A percentile compares a stretch with the other conserved stretches of the same genome.
Evolutionary conservation across 176 grass and related monocot species (phyloP).

Genomic region (Ensete ventricosum): DNA sequence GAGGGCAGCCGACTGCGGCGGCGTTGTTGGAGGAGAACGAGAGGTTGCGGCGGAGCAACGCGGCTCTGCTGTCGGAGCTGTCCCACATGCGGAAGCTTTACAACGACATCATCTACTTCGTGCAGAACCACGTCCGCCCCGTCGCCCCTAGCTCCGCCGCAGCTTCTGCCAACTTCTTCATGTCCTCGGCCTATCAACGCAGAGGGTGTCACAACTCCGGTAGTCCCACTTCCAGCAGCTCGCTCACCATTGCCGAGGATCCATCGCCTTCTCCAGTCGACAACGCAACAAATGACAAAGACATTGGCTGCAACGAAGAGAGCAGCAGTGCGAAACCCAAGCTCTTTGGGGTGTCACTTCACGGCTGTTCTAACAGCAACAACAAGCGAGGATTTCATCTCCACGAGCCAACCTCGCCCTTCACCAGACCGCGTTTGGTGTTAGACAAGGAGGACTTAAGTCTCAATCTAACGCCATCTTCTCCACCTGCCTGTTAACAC

Average conservation of each 20-base stretch:
- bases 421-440: conserved; percentile 45
- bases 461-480: conserved; percentile 31
- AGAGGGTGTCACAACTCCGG: conserved; percentile 32
- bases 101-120: conserved; percentile 99
- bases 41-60: conserved; percentile 66
- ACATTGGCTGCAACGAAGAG: conserved; percentile 24
- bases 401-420: conserved; percentile 32
- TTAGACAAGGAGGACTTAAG: conserved; percentile 45
- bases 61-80: conserved; percentile 72
- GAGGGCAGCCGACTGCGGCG: conserved; percentile 35
- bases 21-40: conserved; percentile 89
- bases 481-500: conserved; percentile 30
- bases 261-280: conserved; percentile 29
- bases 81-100: conserved; percentile 96
- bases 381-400: conserved; percentile 46
- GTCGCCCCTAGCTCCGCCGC: conserved; percentile 72
- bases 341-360: conserved; percentile 75
- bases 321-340: conserved; percentile 40
- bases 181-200: conserved; percentile 36
- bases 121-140: conserved; percentile 94
- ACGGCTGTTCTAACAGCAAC: background rate
- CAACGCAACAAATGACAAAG: background rate
- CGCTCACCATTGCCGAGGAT: conserved; percentile 83
- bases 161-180: conserved; percentile 39
- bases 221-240: conserved; percentile 94